Evolutionary conservation across 1,284 basidiomycete genomes (phyloP).

Genomic region (Moesziomyces parantarcticus): DNA sequence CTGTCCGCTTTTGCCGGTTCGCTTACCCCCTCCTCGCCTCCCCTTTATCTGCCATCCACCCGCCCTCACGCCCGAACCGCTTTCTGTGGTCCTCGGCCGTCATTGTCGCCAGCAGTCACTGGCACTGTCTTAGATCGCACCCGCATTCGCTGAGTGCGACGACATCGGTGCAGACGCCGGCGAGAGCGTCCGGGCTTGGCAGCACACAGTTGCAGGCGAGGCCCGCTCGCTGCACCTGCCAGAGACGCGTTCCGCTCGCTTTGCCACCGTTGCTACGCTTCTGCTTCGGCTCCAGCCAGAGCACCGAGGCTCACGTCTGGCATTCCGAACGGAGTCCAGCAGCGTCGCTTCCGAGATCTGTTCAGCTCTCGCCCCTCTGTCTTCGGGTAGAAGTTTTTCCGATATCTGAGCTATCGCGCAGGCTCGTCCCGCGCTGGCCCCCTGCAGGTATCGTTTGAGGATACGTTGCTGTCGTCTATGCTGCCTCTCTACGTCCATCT

Average conservation of each 20-base stretch:
- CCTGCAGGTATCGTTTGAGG: not conserved
- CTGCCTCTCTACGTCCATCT: not conserved
- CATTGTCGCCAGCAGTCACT: too few relatives aligned
- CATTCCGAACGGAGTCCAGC: too few relatives aligned
- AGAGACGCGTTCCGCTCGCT: too few relatives aligned
- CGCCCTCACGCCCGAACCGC: not conserved
- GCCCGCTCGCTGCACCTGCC: not conserved
- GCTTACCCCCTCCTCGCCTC: not conserved
- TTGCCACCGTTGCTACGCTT: too few relatives aligned
- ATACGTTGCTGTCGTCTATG: not conserved
- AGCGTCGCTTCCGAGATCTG: too few relatives aligned
- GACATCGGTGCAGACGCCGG: not conserved
- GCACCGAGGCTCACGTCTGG: too few relatives aligned
- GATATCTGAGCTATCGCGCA: too few relatives aligned
- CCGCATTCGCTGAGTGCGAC: not conserved
- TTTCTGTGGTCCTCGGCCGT: not conserved
- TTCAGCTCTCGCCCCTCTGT: too few relatives aligned
- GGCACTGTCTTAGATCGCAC: not conserved
- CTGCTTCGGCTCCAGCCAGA: too few relatives aligned
- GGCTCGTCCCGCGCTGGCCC: too few relatives aligned
- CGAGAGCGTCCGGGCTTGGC: not conserved
- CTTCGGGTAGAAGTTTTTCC: too few relatives aligned
- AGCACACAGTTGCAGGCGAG: too few relatives aligned
- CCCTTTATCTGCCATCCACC: not conserved
- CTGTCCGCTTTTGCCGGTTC: not conserved